Conservation (phyloP, 345 rosid species). For the Camelina hispida region DNA sequence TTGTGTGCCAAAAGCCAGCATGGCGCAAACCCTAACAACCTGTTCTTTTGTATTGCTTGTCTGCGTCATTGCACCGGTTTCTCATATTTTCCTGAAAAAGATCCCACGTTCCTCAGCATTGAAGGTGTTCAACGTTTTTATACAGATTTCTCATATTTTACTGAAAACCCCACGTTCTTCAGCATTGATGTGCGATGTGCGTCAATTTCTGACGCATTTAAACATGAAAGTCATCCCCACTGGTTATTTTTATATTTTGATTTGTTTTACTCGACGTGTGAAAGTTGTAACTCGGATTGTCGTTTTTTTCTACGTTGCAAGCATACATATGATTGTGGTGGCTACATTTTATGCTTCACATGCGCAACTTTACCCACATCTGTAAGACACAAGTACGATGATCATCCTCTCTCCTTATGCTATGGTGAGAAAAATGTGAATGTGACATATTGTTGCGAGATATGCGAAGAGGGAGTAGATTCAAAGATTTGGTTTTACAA, state of each 20-base stretch:
- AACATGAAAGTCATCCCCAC: constrained; percentile 32
- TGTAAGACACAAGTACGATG: constrained; percentile 19
- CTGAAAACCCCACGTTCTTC: no score
- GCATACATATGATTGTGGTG: neutral
- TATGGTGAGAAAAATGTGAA: neutral
- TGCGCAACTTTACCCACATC: constrained; percentile 23
- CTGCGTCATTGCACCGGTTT: neutral
- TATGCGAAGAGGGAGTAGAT: constrained; percentile 15
- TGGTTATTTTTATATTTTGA: neutral
- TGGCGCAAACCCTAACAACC: neutral
- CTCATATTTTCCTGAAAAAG: neutral
- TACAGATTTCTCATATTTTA: no score
- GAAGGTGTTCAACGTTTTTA: no score
- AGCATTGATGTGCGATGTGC: constrained; percentile 23
- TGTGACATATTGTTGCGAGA: neutral
- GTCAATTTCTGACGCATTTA: neutral
- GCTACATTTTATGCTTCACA: constrained; percentile 3
- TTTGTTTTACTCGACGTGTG: neutral
- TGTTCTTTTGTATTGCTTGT: neutral
- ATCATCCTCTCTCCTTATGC: constrained; percentile 26
- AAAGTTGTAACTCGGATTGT: neutral
- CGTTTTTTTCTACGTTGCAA: neutral
- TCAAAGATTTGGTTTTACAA: constrained; percentile 9
- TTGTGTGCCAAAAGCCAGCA: neutral
- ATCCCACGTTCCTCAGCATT: no score